These are phyloP conservation scores for Coemansia sp. DNA, from an alignment of 192 early-diverging fungal species.

Conservation along the genomic window DNA sequence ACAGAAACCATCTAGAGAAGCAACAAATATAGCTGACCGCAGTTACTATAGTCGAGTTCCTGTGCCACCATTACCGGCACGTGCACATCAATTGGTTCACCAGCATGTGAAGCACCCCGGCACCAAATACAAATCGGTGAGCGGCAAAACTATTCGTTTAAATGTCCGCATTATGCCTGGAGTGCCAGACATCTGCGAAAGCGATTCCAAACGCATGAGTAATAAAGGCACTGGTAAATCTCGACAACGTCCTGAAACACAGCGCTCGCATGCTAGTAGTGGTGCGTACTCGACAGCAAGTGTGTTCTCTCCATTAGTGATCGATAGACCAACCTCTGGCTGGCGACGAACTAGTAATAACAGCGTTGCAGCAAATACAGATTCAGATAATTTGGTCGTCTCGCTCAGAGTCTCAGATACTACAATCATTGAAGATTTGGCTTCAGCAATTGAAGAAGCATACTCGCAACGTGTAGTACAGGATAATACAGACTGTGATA, in stretches of 20 bases:
- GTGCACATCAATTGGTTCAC: no score
- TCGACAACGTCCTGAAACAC: conserved; percentile 8
- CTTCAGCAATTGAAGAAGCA: conserved; percentile 21
- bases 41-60: conserved; percentile 14
- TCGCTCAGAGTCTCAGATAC: not conserved
- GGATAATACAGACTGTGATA: not conserved
- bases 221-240: not conserved
- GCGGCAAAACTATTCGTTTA: conserved; percentile 2
- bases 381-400: not conserved
- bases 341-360: not conserved
- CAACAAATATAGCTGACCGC: no score
- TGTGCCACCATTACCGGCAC: conserved; percentile 2
- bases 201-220: not conserved
- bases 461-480: not conserved
- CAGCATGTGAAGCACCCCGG: no score
- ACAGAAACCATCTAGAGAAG: no score
- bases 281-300: conserved; percentile 6
- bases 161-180: conserved; percentile 13
- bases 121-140: no score
- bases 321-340: not conserved
- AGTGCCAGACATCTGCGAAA: not conserved
- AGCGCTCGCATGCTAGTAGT: conserved; percentile 16
- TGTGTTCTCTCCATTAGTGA: conserved; percentile 30
- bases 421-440: conserved; percentile 34
- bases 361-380: not conserved